These are phyloP conservation scores for Firmiana major DNA, from an alignment of 345 rosid genomes.

Conservation along the genomic window DNA sequence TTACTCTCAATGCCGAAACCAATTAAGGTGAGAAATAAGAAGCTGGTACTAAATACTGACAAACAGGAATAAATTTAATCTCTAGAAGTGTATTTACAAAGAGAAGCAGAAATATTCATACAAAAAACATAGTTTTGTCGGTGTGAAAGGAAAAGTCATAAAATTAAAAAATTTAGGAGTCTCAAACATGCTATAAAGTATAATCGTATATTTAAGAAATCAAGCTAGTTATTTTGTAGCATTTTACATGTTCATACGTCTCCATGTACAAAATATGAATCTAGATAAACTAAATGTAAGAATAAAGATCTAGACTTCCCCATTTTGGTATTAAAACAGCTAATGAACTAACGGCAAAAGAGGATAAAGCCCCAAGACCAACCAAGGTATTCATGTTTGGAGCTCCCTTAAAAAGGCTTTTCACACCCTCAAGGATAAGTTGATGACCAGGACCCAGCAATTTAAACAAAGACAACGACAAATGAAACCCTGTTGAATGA, in stretches of 20 bases:
- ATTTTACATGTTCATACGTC: neutral
- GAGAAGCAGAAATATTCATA: neutral
- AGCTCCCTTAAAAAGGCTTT: slow-evolving; percentile 73
- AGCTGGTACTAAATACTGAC: neutral
- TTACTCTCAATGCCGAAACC: neutral
- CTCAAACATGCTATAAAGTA: neutral
- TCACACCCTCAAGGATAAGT: slow-evolving; percentile 78
- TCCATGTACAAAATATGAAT: neutral
- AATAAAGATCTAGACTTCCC: slow-evolving; percentile 38
- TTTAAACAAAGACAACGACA: slow-evolving; percentile 73
- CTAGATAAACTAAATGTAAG: neutral
- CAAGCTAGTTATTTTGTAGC: neutral
- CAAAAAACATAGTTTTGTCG: neutral
- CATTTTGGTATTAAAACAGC: slow-evolving; percentile 79
- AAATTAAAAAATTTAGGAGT: neutral
- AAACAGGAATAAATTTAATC: neutral
- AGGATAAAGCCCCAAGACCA: slow-evolving; percentile 95
- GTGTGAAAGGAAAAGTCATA: neutral
- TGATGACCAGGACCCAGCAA: slow-evolving; percentile 94
- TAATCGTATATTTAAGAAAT: neutral
- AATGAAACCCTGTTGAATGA: slow-evolving; percentile 92
- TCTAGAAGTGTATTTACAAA: neutral
- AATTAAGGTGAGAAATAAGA: neutral
- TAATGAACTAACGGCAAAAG: slow-evolving; percentile 80
- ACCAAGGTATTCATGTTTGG: slow-evolving; percentile 97